Percentiles rank a stretch among this genome's conserved stretches.
Evolutionary conservation across 2,329 filamentous ascomycete genomes (phyloP).

Genomic region (Torrubiella hemipterigena): DNA sequence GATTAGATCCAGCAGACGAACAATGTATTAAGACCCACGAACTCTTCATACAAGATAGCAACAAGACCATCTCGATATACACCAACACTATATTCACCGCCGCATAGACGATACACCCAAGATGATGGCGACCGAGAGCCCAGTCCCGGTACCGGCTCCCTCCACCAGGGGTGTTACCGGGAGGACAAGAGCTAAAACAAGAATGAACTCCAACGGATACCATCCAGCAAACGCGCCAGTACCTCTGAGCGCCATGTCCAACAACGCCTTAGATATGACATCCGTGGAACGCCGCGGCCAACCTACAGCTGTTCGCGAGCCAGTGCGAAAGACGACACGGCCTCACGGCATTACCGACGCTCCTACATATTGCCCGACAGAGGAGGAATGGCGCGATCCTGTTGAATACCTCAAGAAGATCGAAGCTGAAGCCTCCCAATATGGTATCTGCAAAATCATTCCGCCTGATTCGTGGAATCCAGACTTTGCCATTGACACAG

Average conservation of each 20-base stretch:
- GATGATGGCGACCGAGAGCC: no score
- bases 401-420: slow-evolving; percentile 92
- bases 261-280: slow-evolving; percentile 62
- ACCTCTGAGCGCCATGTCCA: slow-evolving; percentile 44
- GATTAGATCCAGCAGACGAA: no score
- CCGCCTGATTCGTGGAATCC: slow-evolving; percentile 92
- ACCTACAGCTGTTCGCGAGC: slow-evolving; percentile 62
- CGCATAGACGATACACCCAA: no score
- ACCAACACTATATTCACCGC: no score
- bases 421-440: slow-evolving; percentile 70
- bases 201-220: slow-evolving; percentile 40
- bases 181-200: slow-evolving; percentile 39
- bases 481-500: slow-evolving; percentile 89
- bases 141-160: no score
- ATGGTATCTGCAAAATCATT: slow-evolving; percentile 90
- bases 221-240: slow-evolving; percentile 36
- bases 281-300: slow-evolving; percentile 89
- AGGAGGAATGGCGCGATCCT: slow-evolving; percentile 90
- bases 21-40: no score
- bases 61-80: no score
- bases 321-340: slow-evolving; percentile 63
- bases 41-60: no score
- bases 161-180: no score
- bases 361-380: slow-evolving; percentile 78
- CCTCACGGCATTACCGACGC: slow-evolving; percentile 82